Evolutionary conservation across 768 basidiomycete species (phyloP), one percentile per base, ranked within the genome.

Genomic region (Mycena venus): DNA sequence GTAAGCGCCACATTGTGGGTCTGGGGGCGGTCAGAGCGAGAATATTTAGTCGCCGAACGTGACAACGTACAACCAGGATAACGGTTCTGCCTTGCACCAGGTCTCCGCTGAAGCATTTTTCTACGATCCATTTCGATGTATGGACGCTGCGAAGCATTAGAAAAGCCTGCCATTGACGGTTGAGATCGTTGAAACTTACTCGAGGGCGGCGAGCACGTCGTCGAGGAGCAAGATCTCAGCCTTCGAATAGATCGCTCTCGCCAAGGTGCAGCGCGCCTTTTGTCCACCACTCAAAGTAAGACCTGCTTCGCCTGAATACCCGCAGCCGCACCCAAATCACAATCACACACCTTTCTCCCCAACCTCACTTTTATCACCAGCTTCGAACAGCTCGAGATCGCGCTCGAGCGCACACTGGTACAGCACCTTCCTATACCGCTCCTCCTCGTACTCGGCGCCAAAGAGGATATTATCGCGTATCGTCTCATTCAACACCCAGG

Each of bases 401-500:
- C 88, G 87, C 74, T 93, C 92, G 42, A 97, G 85, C 62, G 91
- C 94, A 23, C 95, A 92, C 79, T 95, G 95, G 19, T 88, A 83
- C 42, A 98, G 82, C 2, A 93, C 95, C 80, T 92, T 90, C 87
- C 92, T 92, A 80, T 97, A 97, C 17, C 93, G 88, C 71, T 89
- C 90, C 79, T 95, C 93, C 47, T 97, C 94, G 74, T 91, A 96
- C 0, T 91, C 88, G 11, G 91, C 84, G 31, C 96, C 95, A 75
- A 98, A 97, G 61, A 94, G 83, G 70, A 98, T 94, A 78, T 97
- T 98, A 44, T 95, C 93, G 80, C 84, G 86, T 64, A 95, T 94
- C 0, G 93, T 95, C 74, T 93, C 93, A 76, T 95, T 96, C 80
- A 93, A 90, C 3, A 96, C 91, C 95, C 95, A 97, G 2, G 93